Base-by-base conservation (phyloP, 1,284 basidiomycete genomes). In the Heterobasidion irregulare region DNA sequence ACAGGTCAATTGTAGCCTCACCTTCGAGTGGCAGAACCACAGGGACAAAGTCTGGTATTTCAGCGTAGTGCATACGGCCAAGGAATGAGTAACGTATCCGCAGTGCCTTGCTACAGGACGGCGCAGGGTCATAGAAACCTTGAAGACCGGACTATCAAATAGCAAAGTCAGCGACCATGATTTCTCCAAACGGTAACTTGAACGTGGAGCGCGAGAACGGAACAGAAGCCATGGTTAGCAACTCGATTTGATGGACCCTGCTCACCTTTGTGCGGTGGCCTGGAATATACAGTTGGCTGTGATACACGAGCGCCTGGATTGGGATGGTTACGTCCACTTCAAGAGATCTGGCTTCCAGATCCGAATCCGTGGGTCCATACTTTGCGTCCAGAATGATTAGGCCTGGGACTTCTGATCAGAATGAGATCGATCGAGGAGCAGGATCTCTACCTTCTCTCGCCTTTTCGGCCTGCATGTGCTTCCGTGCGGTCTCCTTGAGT, bases 231-330 rank as follows among this genome's bases (percentile, higher is more conserved):
- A 43, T 52, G 56, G 26, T 26, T 26, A 26, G 50, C 53, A 47
- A 48, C 52, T 45, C 32, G 56, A 38, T 35, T 18, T 44, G 16
- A 55, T 47, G 41, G 9, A 26, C 26, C 26, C 26, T 26, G 26
- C 18, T 50, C 65, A 85, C 84, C 76, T 86, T 86, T 56, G 78
- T 71, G 60, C 86, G 74, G 50, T 84, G 85, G 51, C 83, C 83
- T 15, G 93, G 85, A 58, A 97, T 86, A 65, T 85, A 81, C 50
- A 97, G 67, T 66, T 92, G 89, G 50, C 86, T 86, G 60, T 86
- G 79, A 60, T 81, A 78, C 48, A 95, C 89, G 15, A 96, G 75
- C 26, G 90, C 84, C 72, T 95, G 93, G 33, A 96, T 65, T 3
- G 94, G 82, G 35, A 89, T 73, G 16, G 84, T 88, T 43, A 94